phyloP scores from a whole-genome alignment of 225 moss, liverwort and hornwort species.

The Sphagnum tenellum region DNA sequence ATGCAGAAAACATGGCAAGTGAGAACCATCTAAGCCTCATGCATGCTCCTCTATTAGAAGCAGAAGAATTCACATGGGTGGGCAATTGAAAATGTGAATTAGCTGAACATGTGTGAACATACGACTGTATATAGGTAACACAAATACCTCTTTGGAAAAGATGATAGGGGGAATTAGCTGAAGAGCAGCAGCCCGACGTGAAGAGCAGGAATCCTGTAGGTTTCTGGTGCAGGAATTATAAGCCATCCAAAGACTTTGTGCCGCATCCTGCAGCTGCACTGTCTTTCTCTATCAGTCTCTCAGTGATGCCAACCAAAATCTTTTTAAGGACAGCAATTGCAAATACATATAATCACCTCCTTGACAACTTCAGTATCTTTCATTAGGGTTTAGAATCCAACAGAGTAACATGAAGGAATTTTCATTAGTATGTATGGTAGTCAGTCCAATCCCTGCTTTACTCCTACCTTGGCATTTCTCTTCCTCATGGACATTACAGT shows the following conservation, averaged over 20 bases:
- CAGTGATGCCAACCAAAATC: neutral
- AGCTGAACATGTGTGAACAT: slow-evolving; percentile 3
- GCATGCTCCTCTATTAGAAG: neutral
- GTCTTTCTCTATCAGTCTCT: slow-evolving; percentile 35
- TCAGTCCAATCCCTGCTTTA: too few relatives aligned
- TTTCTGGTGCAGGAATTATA: slow-evolving; percentile 42
- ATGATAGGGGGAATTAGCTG: slow-evolving; percentile 49
- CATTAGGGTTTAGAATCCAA: neutral
- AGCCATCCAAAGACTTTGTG: slow-evolving; percentile 22
- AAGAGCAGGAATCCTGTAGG: slow-evolving; percentile 34
- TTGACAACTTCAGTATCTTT: neutral
- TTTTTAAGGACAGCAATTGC: neutral
- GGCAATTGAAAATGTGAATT: slow-evolving; percentile 1
- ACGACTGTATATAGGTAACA: neutral
- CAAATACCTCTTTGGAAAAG: slow-evolving; percentile 39
- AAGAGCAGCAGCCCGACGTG: slow-evolving; percentile 39
- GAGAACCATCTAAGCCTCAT: neutral
- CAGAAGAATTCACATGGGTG: slow-evolving; percentile 1
- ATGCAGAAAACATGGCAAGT: neutral
- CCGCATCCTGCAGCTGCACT: slow-evolving; percentile 49
- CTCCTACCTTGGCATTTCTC: too few relatives aligned
- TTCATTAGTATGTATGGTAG: neutral
- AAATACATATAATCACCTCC: neutral
- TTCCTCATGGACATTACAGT: too few relatives aligned
- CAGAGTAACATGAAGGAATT: neutral